Base-by-base conservation (phyloP, 2,329 filamentous ascomycete genomes). In the Neofusicoccum parvum region DNA sequence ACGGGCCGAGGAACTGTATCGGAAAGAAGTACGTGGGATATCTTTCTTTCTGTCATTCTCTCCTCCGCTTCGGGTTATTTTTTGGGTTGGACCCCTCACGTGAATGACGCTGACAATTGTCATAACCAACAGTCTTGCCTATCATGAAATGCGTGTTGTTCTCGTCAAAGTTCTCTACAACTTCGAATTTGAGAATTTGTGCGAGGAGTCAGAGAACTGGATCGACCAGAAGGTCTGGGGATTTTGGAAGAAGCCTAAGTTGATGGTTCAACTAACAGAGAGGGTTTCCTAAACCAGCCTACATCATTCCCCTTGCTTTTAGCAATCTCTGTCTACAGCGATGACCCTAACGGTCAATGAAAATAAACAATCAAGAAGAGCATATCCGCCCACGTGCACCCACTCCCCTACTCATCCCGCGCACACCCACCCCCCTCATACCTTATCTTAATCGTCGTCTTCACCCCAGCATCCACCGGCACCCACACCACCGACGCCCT, bases 111-210 rank as follows among this genome's bases (percentile, higher is more conserved):
- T 62, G 66, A 20, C 41, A n/a, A 11, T 14, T 58, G 23, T 7
- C n/a, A 11, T 23, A 0, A 5, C 14, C 37, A 9, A 59, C 17
- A 78, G 74, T 34, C 69, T 79, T 69, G 76, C 75, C 14, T 73
- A 74, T 48, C 73, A 81, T 23, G 79, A 81, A 66, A 78, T 80
- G 72, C 79, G 79, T 2, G 69, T 80, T 0, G 73, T 81, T 14
- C 67, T 78, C 3, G 68, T 76, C 7, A 79, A 76, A 15, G 62
- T 80, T 0, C 56, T 79, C 2, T 79, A 72, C 63, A 69, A 74
- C 27, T 81, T 80, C 39, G 79, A 81, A 46, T 50, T 80, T 2
- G 70, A 75, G 20, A 39, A 54, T 7, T 71, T 80, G 4, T 70
- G 67, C 10, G 66, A 72, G 0, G 75, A 78, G 60, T 75, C 73